Percentiles rank a stretch among this genome's conserved stretches.
phyloP scores from a whole-genome alignment of 2,329 filamentous ascomycete genomes.

The Fusarium pseudograminearum region DNA sequence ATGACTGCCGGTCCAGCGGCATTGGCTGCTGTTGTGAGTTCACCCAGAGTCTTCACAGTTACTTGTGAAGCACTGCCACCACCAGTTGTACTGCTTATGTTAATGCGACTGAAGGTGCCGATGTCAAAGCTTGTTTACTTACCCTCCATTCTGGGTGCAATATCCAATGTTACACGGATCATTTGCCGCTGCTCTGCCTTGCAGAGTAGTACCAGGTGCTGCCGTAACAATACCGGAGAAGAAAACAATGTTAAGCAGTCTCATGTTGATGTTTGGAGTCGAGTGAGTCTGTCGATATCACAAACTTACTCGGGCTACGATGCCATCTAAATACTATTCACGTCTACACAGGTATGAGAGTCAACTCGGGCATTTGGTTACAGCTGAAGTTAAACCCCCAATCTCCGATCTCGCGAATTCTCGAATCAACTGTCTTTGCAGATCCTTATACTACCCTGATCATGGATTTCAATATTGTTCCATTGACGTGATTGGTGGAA shows the following conservation, averaged over 20 bases:
- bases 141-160: slow-evolving; percentile 43
- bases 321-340: neutral
- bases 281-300: accelerated
- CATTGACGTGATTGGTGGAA: slow-evolving; percentile 6
- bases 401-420: neutral
- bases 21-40: slow-evolving; percentile 34
- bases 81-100: slow-evolving; percentile 26
- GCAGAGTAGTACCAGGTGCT: slow-evolving; percentile 11
- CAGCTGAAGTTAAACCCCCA: neutral
- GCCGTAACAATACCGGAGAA: slow-evolving; percentile 13
- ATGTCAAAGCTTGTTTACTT: neutral
- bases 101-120: accelerated
- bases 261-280: neutral
- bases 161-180: slow-evolving; percentile 36
- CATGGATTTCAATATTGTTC: accelerated
- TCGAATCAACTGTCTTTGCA: neutral
- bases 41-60: slow-evolving; percentile 34
- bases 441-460: neutral
- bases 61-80: slow-evolving; percentile 26
- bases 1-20: slow-evolving; percentile 30
- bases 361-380: accelerated
- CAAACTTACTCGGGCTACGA: neutral
- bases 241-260: neutral
- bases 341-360: accelerated
- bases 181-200: slow-evolving; percentile 23